Evolutionary conservation across 148 eudicot genomes (phyloP), one percentile per base, ranked within the genome.

Genomic region (Rhododendron ovatum): DNA sequence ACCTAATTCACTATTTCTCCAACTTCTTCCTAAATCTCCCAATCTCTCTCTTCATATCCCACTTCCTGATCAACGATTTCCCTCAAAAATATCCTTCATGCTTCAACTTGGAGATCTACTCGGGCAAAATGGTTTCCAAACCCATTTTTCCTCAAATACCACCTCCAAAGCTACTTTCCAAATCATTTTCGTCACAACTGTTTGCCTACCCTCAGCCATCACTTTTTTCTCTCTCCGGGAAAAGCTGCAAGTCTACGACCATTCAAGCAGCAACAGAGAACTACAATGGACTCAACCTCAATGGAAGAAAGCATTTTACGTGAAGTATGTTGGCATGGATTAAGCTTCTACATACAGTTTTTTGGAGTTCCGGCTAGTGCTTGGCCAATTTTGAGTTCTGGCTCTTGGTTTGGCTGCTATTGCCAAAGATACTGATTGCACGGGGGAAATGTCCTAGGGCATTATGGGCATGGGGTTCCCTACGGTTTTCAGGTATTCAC

Each of bases 31-130:
- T 59, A 69, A 59, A 59, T 82, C 74, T 33, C 73, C 50, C n/a
- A 45, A 55, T 59, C 67, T 59, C 84, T 82, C 28, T 59, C 51
- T 82, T 59, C 73, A 82, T 82, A 47, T 57, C 75, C 71, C 84
- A 61, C 84, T 59, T 82, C 53, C 74, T 82, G 51, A 24, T 82
- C 3, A 37, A 63, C 37, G 7, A 63, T 39, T 61, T 59, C 65
- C 53, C 75, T 82, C 51, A 82, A 41, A 13, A 63, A 82, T 50
- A 39, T 82, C 59, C 84, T 82, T 76, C 9, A 41, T 41, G 30
- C 76, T 63, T 12, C 41, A 26, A 39, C 15, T 82, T 74, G 43
- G 17, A 82, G 33, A 24, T 41, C 47, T n/a, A 24, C 53, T 82
- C 14, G n/a, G 39, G n/a, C 84, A 82, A 59, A 59, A 59, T 59